Evolutionary conservation across 2,329 filamentous ascomycete species (phyloP).

Genomic region (Juglanconis oblonga): DNA sequence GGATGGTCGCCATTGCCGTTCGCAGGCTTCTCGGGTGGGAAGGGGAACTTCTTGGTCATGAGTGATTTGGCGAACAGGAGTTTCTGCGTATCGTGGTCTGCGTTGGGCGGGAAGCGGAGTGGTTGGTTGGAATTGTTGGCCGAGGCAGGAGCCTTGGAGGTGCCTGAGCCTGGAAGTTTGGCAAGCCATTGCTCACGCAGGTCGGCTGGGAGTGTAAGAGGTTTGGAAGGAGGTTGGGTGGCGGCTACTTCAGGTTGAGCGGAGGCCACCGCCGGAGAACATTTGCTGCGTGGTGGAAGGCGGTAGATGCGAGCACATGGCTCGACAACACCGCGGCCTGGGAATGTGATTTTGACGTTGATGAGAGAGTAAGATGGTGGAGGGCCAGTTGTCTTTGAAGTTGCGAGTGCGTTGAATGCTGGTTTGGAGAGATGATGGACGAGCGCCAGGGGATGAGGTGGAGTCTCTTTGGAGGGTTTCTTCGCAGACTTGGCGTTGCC

Average conservation of each 20-base stretch:
- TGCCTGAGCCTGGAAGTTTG: conserved; percentile 18
- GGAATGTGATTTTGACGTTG: conserved; percentile 64
- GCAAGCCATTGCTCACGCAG: conserved; percentile 70
- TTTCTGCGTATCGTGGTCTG: conserved; percentile 37
- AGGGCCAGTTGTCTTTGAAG: conserved; percentile 23
- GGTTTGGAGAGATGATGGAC: conserved; percentile 37
- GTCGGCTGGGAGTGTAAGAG: conserved; percentile 36
- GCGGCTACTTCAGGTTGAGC: conserved; percentile 45
- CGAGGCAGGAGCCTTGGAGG: conserved; percentile 23
- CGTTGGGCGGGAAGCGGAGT: conserved; percentile 20
- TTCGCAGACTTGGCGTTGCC: not conserved
- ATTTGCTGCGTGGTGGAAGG: conserved; percentile 52
- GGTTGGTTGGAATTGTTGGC: conserved; percentile 25
- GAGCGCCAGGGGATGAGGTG: conserved; percentile 23
- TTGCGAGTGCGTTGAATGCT: conserved; percentile 29
- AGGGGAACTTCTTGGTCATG: conserved; percentile 35
- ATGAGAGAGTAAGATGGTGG: conserved; percentile 42
- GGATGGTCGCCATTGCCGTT: conserved; percentile 53
- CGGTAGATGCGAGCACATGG: conserved; percentile 82
- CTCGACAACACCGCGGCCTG: conserved; percentile 67
- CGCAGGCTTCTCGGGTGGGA: conserved; percentile 34
- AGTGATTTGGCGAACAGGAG: conserved; percentile 48
- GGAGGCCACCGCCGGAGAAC: conserved; percentile 22
- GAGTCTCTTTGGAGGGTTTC: not conserved
- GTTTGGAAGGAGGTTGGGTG: conserved; percentile 32